phyloP scores from a whole-genome alignment of 2,329 filamentous ascomycete species.

The Gremmenia infestans region DNA sequence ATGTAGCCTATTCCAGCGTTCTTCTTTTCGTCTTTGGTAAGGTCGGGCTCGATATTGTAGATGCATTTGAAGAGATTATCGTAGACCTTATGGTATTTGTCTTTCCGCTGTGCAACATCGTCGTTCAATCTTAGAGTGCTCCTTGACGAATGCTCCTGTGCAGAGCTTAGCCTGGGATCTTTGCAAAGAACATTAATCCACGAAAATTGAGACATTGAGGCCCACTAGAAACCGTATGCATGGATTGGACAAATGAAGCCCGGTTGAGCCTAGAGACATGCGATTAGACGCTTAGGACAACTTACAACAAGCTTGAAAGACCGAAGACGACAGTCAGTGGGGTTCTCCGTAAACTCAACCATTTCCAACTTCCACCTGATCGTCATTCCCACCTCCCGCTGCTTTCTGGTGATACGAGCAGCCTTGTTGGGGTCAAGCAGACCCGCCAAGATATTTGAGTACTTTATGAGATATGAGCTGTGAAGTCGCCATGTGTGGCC shows the following conservation, averaged over 20 bases:
- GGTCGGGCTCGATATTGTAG: constrained; percentile 16
- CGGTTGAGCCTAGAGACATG: background rate
- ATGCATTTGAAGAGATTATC: constrained; percentile 28
- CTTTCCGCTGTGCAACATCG: constrained; percentile 9
- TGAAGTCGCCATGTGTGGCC: constrained; percentile 26
- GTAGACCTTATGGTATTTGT: constrained; percentile 19
- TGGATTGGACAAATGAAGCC: background rate
- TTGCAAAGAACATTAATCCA: background rate
- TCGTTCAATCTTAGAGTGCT: constrained; percentile 1
- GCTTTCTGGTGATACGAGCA: constrained; percentile 12
- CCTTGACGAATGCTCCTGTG: background rate
- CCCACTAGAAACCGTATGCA: background rate
- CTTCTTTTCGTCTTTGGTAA: constrained; percentile 7
- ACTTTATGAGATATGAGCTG: constrained; percentile 15
- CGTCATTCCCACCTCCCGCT: constrained; percentile 8
- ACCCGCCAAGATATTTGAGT: constrained; percentile 12
- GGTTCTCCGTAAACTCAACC: constrained; percentile 11
- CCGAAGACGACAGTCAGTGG: constrained; percentile 15
- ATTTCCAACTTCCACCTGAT: constrained; percentile 23
- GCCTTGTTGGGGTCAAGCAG: constrained; percentile 8
- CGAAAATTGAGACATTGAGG: background rate
- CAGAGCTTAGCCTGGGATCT: background rate
- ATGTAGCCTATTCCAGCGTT: constrained; percentile 7
- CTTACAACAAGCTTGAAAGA: constrained; percentile 22
- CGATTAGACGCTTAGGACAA: background rate